phyloP scores from a whole-genome alignment of 148 eudicot species.

The Camellia granthamiana region DNA sequence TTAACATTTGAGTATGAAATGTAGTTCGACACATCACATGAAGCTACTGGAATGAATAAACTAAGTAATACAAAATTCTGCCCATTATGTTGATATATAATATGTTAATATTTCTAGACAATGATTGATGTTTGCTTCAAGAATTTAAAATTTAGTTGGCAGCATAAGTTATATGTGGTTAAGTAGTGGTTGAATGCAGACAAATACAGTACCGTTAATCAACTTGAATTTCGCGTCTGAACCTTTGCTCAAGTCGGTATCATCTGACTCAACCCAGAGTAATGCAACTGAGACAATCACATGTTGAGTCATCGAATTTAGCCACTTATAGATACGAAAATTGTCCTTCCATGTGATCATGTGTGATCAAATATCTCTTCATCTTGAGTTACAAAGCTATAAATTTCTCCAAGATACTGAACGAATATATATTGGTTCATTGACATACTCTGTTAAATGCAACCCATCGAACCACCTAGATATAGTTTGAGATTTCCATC shows the following conservation, averaged over 20 bases:
- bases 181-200: slow-evolving; percentile 2
- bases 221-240: slow-evolving; percentile 9
- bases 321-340: background rate
- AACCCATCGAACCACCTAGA: too few species aligned
- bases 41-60: slow-evolving; percentile 10
- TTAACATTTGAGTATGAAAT: background rate
- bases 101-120: background rate
- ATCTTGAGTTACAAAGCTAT: background rate
- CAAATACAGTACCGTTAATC: slow-evolving; percentile 7
- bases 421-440: too few species aligned
- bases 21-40: background rate
- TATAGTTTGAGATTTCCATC: too few species aligned
- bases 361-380: background rate
- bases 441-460: too few species aligned
- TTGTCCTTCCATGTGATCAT: slow-evolving; percentile 7
- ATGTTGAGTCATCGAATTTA: slow-evolving; percentile 8
- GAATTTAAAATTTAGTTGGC: slow-evolving; percentile 9
- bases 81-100: background rate
- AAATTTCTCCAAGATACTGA: background rate
- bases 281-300: slow-evolving; percentile 14
- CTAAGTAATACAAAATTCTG: background rate
- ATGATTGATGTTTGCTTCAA: slow-evolving; percentile 17
- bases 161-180: background rate
- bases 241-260: slow-evolving; percentile 7
- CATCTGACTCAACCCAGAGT: slow-evolving; percentile 20